phyloP scores from a whole-genome alignment of 805 yeast species.

The Schizosaccharomyces cryophilus region DNA sequence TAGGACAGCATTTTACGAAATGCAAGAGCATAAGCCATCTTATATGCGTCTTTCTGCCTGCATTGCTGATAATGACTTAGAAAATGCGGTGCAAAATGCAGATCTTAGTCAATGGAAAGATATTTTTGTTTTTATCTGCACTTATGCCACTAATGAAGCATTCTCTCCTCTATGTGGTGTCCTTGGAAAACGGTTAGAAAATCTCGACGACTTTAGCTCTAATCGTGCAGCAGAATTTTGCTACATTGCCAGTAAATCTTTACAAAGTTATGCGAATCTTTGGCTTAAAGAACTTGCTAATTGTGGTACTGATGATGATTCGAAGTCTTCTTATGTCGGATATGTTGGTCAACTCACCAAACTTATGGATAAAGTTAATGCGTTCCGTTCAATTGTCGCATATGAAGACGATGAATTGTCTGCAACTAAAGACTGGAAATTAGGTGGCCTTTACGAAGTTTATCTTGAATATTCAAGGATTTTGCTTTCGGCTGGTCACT shows the following conservation, averaged over 20 bases:
- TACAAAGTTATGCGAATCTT: slow-evolving; percentile 51
- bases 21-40: slow-evolving; percentile 26
- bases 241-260: slow-evolving; percentile 56
- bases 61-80: slow-evolving; percentile 25
- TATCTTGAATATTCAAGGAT: slow-evolving; percentile 62
- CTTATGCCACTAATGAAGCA: slow-evolving; percentile 23
- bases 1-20: slow-evolving; percentile 37
- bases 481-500: slow-evolving; percentile 60
- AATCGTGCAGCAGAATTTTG: slow-evolving; percentile 33
- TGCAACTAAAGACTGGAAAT: slow-evolving; percentile 15
- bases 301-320: slow-evolving; percentile 17
- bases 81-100: slow-evolving; percentile 55
- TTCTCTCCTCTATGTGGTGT: slow-evolving; percentile 32
- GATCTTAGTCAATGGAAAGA: slow-evolving; percentile 65
- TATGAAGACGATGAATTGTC: slow-evolving; percentile 8
- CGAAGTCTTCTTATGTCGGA: slow-evolving; percentile 50
- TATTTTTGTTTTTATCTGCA: slow-evolving; percentile 42
- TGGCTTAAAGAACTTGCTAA: slow-evolving; percentile 53
- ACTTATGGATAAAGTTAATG: slow-evolving; percentile 63
- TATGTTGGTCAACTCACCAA: slow-evolving; percentile 58
- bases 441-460: slow-evolving; percentile 29
- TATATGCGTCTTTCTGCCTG: slow-evolving; percentile 52
- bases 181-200: slow-evolving; percentile 55
- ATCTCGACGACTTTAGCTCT: slow-evolving; percentile 11
- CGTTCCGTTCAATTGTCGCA: slow-evolving; percentile 30